These are phyloP conservation scores for Suillus variegatus DNA, from an alignment of 768 basidiomycete genomes.

Conservation along the genomic window DNA sequence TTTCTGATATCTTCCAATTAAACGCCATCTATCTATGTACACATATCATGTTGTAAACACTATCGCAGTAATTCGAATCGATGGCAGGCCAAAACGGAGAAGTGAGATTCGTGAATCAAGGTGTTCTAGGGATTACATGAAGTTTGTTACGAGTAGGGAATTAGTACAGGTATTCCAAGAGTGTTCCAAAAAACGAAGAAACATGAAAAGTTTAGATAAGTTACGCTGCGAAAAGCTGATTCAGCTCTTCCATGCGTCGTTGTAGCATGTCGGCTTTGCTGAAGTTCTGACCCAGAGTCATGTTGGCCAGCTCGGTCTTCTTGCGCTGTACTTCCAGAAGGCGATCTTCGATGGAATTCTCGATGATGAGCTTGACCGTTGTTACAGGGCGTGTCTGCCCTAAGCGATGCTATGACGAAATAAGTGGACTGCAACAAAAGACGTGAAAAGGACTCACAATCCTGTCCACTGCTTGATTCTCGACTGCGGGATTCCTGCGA, in stretches of 20 bases:
- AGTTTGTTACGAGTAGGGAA: constrained; percentile 29
- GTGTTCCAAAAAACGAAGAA: constrained; percentile 14
- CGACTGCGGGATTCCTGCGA: constrained; percentile 90
- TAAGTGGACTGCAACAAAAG: background rate
- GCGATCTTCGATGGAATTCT: constrained; percentile 90
- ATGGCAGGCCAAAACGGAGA: background rate
- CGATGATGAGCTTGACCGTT: constrained; percentile 91
- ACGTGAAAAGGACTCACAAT: constrained; percentile 60
- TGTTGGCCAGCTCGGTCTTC: constrained; percentile 92
- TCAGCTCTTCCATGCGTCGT: constrained; percentile 86
- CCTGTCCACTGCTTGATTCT: constrained; percentile 97
- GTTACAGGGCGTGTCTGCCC: constrained; percentile 93
- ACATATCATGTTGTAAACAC: background rate
- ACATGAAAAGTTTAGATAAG: constrained; percentile 23
- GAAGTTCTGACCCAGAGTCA: constrained; percentile 86
- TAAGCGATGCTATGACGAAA: constrained; percentile 74
- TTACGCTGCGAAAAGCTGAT: constrained; percentile 64
- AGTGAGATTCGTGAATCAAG: background rate
- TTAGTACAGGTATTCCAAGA: constrained; percentile 26
- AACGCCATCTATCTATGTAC: background rate
- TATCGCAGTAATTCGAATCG: constrained; percentile 6
- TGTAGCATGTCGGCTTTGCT: constrained; percentile 87
- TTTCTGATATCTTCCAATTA: constrained; percentile 45
- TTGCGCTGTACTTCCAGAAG: constrained; percentile 92
- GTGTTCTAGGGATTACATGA: constrained; percentile 33